A percentile compares a stretch with the other conserved stretches of the same genome.
Evolutionary conservation across 2,329 filamentous ascomycete species (phyloP).

Genomic region (Neonectria hederae): DNA sequence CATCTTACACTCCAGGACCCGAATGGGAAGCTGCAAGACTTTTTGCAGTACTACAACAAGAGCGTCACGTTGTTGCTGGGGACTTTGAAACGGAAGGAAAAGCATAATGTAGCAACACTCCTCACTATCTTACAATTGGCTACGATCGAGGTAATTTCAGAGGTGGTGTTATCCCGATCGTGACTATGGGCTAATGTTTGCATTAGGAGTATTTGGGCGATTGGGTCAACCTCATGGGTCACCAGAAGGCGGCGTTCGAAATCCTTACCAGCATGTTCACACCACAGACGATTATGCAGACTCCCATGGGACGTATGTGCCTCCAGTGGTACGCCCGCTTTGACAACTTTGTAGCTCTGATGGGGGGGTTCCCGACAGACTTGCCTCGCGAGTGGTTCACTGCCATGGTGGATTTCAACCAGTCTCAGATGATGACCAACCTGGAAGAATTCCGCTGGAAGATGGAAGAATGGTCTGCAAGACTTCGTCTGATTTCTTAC

Average conservation of each 20-base stretch:
- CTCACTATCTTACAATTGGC: conserved; percentile 91
- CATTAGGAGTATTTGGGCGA: conserved; percentile 90
- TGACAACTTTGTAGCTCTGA: conserved; percentile 83
- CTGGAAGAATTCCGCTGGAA: conserved; percentile 72
- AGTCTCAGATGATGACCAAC: conserved; percentile 64
- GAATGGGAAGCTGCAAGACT: conserved; percentile 79
- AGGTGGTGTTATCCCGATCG: neutral
- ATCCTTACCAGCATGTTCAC: conserved; percentile 83
- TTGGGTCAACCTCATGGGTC: conserved; percentile 92
- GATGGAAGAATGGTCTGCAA: conserved; percentile 72
- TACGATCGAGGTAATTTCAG: conserved; percentile 79
- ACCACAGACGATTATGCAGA: conserved; percentile 77
- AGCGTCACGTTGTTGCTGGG: conserved; percentile 81
- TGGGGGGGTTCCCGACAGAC: conserved; percentile 80
- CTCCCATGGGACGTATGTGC: conserved; percentile 75
- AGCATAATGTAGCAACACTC: conserved; percentile 77
- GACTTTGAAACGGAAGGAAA: conserved; percentile 75
- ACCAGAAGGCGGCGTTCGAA: conserved; percentile 88
- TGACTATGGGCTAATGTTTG: neutral
- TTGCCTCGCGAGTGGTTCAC: conserved; percentile 83
- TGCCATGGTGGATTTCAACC: conserved; percentile 69
- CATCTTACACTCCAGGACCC: conserved; percentile 78
- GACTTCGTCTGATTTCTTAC: conserved; percentile 76
- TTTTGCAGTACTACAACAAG: conserved; percentile 89
- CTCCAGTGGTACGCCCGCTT: conserved; percentile 92